These are phyloP conservation scores for Solanum hybrid DNA, from an alignment of 305 asterid species.

Conservation along the genomic window DNA sequence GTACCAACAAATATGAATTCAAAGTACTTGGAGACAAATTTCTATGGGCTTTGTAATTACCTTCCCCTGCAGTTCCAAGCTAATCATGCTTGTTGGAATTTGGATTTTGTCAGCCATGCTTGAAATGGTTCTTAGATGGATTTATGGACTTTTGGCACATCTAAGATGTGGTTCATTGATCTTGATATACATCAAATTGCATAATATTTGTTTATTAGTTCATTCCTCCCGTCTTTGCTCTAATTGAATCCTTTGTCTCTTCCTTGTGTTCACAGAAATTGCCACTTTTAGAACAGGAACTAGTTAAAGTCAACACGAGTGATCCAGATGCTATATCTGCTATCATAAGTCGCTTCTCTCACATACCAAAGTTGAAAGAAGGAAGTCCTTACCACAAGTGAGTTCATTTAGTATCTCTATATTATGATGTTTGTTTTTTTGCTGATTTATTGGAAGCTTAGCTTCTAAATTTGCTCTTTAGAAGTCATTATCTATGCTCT, in stretches of 20 bases:
- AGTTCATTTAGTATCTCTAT: not conserved
- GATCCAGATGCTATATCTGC: constrained; percentile 39
- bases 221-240: not conserved
- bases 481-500: not conserved
- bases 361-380: not conserved
- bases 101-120: not conserved
- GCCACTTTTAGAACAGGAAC: constrained; percentile 38
- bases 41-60: rapidly evolving
- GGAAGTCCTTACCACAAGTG: constrained; percentile 8
- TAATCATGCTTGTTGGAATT: not conserved
- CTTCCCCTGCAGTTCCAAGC: not conserved
- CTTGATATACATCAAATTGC: not conserved
- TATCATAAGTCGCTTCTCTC: constrained; percentile 22
- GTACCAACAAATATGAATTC: not conserved
- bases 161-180: not conserved
- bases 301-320: constrained; percentile 34
- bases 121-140: not conserved
- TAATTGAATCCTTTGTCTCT: not conserved
- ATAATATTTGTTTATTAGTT: not conserved
- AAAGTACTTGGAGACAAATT: not conserved
- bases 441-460: not conserved
- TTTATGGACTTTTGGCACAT: not conserved
- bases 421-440: not conserved
- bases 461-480: not conserved
- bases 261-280: constrained; percentile 29